Evolutionary conservation across 805 yeast species (phyloP).

Genomic region (Candida palmyrensis): DNA sequence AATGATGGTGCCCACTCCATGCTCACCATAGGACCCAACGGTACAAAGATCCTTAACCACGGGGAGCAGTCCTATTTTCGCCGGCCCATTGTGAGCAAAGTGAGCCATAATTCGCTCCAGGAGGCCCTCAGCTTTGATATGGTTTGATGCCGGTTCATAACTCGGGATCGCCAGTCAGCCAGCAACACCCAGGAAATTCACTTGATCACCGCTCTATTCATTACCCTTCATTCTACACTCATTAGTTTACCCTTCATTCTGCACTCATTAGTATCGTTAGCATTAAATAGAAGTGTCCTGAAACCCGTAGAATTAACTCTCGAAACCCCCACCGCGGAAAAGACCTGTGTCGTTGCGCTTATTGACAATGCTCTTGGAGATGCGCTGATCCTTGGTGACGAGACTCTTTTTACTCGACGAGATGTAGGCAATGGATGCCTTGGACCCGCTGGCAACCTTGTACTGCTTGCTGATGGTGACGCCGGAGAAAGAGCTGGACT

Average conservation of each 20-base stretch:
- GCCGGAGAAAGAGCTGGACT: slow-evolving; percentile 34
- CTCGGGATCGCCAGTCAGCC: neutral
- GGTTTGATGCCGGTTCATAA: neutral
- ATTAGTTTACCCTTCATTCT: neutral
- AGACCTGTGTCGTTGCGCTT: slow-evolving; percentile 14
- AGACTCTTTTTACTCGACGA: slow-evolving; percentile 24
- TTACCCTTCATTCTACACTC: no score
- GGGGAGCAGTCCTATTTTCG: slow-evolving; percentile 36
- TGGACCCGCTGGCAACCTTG: slow-evolving; percentile 50
- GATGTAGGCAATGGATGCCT: slow-evolving; percentile 54
- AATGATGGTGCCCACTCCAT: slow-evolving; percentile 37
- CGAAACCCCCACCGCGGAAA: slow-evolving; percentile 18
- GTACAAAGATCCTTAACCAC: slow-evolving; percentile 35
- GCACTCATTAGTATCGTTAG: neutral
- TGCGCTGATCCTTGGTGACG: slow-evolving; percentile 20
- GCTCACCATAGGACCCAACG: slow-evolving; percentile 38
- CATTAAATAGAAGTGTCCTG: neutral
- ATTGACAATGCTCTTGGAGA: slow-evolving; percentile 19
- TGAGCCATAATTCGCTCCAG: slow-evolving; percentile 43
- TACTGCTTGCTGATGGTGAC: slow-evolving; percentile 52
- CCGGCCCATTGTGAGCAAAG: slow-evolving; percentile 30
- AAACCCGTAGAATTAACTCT: slow-evolving; percentile 7
- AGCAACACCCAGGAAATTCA: neutral
- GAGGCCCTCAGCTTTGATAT: slow-evolving; percentile 32
- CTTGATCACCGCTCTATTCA: neutral